Conservation (phyloP, 2,329 filamentous ascomycete species). For the Ophiostoma pallidulum region DNA sequence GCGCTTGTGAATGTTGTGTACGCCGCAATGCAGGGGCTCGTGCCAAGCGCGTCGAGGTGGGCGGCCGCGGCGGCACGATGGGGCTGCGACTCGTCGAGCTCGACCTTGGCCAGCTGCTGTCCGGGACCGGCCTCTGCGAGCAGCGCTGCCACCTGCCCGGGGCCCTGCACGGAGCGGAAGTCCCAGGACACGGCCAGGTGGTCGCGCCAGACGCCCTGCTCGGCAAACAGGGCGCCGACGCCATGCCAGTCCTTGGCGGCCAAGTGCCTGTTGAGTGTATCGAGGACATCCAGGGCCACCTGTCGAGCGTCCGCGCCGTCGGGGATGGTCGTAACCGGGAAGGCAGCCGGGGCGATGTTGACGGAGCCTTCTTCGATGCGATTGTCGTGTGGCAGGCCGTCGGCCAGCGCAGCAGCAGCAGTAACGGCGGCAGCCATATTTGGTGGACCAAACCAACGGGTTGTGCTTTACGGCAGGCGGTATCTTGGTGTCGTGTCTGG, state of each 20-base stretch:
- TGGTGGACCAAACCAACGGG: too few species aligned
- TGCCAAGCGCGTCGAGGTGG: conserved; percentile 40
- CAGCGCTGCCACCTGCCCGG: conserved; percentile 30
- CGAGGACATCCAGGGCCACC: conserved; percentile 30
- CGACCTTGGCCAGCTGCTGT: conserved; percentile 31
- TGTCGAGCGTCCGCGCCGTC: conserved; percentile 26
- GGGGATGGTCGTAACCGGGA: conserved; percentile 26
- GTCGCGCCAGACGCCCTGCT: conserved; percentile 48
- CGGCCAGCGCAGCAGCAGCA: background rate
- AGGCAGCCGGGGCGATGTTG: conserved; percentile 40
- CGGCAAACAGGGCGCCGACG: conserved; percentile 31
- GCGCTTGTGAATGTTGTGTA: conserved; percentile 46
- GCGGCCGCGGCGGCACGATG: conserved; percentile 34
- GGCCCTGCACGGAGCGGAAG: conserved; percentile 41
- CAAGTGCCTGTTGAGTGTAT: conserved; percentile 33
- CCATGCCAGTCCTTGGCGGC: conserved; percentile 25
- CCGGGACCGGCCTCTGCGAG: conserved; percentile 26
- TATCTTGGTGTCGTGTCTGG: too few species aligned
- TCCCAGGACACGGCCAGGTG: conserved; percentile 49
- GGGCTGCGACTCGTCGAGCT: conserved; percentile 35
- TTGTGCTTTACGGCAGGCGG: too few species aligned
- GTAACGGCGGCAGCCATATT: background rate
- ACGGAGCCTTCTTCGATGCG: conserved; percentile 38
- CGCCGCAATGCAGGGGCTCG: conserved; percentile 43
- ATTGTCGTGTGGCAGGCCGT: conserved; percentile 13